These are phyloP conservation scores for Diplodia sapinea DNA, from an alignment of 2,329 filamentous ascomycete genomes.

Conservation along the genomic window DNA sequence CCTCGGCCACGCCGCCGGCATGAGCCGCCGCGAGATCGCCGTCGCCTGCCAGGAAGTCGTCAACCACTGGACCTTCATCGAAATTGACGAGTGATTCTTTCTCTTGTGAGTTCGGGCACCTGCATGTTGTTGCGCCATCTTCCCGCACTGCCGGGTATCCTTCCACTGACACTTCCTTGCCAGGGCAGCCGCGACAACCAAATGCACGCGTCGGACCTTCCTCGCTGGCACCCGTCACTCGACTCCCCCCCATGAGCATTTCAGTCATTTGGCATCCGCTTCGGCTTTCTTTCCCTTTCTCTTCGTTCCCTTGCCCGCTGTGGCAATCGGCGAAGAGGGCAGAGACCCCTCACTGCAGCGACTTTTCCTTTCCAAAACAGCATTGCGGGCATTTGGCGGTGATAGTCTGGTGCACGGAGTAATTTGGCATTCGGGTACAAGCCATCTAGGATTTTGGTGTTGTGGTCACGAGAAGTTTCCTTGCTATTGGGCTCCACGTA, in stretches of 20 bases:
- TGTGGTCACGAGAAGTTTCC: background rate
- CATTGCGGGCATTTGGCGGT: background rate
- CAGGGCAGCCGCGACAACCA: background rate
- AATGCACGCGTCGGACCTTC: background rate
- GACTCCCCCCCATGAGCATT: background rate
- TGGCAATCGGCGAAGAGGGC: background rate
- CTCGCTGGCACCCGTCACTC: background rate
- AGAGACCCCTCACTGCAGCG: background rate
- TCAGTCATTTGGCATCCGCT: background rate
- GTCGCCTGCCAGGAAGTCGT: constrained; percentile 6
- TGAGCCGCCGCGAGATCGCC: constrained; percentile 1
- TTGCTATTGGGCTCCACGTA: background rate
- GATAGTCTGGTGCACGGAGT: background rate
- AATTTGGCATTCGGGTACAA: background rate
- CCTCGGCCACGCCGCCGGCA: constrained; percentile 12
- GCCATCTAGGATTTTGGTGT: background rate
- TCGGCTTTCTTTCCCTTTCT: background rate
- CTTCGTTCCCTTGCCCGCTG: background rate
- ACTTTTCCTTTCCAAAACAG: background rate
- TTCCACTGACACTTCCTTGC: background rate
- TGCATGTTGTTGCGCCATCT: too few relatives aligned
- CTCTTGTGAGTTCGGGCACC: background rate
- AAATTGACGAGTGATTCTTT: background rate
- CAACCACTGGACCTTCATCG: constrained; percentile 13
- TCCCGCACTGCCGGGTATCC: too few relatives aligned